phyloP scores from a whole-genome alignment of 2,329 filamentous ascomycete species.

The Colletotrichum tropicicola region DNA sequence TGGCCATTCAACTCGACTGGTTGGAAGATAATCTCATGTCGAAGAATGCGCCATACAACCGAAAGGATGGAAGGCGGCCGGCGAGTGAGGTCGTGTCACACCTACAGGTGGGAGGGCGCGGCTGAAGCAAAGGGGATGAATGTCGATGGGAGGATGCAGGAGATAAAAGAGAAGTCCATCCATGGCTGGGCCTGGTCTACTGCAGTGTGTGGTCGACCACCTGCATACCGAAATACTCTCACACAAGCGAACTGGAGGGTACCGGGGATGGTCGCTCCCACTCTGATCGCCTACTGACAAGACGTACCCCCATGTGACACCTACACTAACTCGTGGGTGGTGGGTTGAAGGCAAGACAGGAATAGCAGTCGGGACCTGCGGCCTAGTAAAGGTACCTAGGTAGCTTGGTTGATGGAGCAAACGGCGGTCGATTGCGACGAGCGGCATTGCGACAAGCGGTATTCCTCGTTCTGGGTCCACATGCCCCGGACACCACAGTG shows the following conservation, averaged over 20 bases:
- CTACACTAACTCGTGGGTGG: background rate
- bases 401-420: background rate
- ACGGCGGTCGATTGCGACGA: background rate
- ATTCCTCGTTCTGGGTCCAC: background rate
- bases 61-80: slow-evolving; percentile 13
- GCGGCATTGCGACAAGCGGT: background rate
- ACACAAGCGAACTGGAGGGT: slow-evolving; percentile 23
- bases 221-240: slow-evolving; percentile 25
- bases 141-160: slow-evolving; percentile 24
- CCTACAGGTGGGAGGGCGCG: slow-evolving; percentile 13
- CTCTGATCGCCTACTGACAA: slow-evolving; percentile 21
- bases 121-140: slow-evolving; percentile 22
- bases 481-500: no score
- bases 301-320: slow-evolving; percentile 20
- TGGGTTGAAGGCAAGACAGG: slow-evolving; percentile 18
- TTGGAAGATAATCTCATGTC: slow-evolving; percentile 20
- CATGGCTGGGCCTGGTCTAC: slow-evolving; percentile 22
- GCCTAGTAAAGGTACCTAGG: no score
- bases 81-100: slow-evolving; percentile 28
- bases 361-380: slow-evolving; percentile 17
- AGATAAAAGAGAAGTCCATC: slow-evolving; percentile 26
- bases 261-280: slow-evolving; percentile 16
- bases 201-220: slow-evolving; percentile 27
- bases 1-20: slow-evolving; percentile 10
- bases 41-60: slow-evolving; percentile 12